phyloP scores from a whole-genome alignment of 306 rosid genomes.

The Crotalaria pallida region DNA sequence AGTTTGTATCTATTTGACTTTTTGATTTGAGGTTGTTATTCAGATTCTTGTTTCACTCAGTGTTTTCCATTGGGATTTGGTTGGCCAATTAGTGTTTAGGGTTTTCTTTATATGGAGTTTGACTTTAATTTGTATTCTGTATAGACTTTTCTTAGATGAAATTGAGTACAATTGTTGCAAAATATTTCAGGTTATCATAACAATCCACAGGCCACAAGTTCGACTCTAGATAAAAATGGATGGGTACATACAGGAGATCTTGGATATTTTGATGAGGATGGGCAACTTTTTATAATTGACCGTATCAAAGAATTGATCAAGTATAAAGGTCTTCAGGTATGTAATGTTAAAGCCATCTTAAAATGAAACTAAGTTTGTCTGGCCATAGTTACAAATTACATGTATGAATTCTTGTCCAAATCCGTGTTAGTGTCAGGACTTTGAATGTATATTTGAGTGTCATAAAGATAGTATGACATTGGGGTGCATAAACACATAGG shows the following conservation, averaged over 20 bases:
- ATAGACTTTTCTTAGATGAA: not conserved
- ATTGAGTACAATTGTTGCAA: not conserved
- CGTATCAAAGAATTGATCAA: constrained; percentile 87
- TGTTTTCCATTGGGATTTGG: not conserved
- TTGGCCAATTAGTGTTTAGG: not conserved
- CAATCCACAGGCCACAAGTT: constrained; percentile 61
- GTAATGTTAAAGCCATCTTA: not conserved
- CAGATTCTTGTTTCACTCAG: not conserved
- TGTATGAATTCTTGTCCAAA: not conserved
- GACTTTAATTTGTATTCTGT: not conserved
- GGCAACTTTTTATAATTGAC: constrained; percentile 69
- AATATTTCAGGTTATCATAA: constrained; percentile 60
- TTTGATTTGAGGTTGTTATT: not conserved
- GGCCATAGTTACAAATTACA: not conserved
- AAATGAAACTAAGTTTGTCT: not conserved
- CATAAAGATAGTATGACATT: not conserved
- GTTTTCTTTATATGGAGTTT: not conserved
- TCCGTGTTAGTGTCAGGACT: not conserved
- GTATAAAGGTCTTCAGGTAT: constrained; percentile 81
- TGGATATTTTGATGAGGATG: constrained; percentile 72
- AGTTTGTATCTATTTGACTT: not conserved
- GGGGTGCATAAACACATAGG: not conserved
- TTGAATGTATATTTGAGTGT: not conserved
- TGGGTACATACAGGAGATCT: constrained; percentile 91
- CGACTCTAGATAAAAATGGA: constrained; percentile 55